Evolutionary conservation across 768 basidiomycete genomes (phyloP).

Genomic region (Pleurotus eryngii): DNA sequence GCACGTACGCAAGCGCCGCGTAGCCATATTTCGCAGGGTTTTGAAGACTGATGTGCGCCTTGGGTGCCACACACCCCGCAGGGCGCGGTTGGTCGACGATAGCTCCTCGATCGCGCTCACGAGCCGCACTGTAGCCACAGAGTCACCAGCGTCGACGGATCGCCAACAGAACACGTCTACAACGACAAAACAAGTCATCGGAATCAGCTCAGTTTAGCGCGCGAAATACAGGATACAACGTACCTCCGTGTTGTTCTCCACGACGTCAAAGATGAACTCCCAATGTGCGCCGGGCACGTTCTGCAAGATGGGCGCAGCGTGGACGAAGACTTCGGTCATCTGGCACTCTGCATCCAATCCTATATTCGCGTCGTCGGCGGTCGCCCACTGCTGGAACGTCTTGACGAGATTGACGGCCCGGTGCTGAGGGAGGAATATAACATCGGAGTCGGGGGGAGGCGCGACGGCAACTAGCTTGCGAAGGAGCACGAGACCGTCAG

Average conservation of each 20-base stretch:
- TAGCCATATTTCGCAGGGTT: slow-evolving; percentile 59
- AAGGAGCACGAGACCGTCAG: slow-evolving; percentile 65
- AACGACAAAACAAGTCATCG: too few species aligned
- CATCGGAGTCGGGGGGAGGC: slow-evolving; percentile 74
- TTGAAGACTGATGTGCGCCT: slow-evolving; percentile 49
- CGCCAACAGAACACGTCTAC: slow-evolving; percentile 59
- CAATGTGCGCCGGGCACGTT: slow-evolving; percentile 86
- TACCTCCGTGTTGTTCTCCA: slow-evolving; percentile 89
- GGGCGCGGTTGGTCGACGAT: slow-evolving; percentile 63
- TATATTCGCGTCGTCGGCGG: slow-evolving; percentile 52
- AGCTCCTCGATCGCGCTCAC: slow-evolving; percentile 70
- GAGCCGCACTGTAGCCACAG: slow-evolving; percentile 72
- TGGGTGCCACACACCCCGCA: slow-evolving; percentile 68
- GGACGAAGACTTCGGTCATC: slow-evolving; percentile 69
- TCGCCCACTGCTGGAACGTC: slow-evolving; percentile 80
- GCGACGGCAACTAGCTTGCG: slow-evolving; percentile 70
- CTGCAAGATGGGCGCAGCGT: slow-evolving; percentile 85
- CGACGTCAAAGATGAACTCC: slow-evolving; percentile 86
- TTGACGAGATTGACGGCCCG: slow-evolving; percentile 87
- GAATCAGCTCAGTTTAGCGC: too few species aligned
- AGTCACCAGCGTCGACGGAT: slow-evolving; percentile 53
- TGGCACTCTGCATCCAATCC: slow-evolving; percentile 77
- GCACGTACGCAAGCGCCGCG: slow-evolving; percentile 48
- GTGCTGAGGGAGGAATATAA: slow-evolving; percentile 80
- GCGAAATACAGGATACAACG: slow-evolving; percentile 10